Base-by-base conservation (phyloP, 306 rosid species). In the Corylus avellana region DNA sequence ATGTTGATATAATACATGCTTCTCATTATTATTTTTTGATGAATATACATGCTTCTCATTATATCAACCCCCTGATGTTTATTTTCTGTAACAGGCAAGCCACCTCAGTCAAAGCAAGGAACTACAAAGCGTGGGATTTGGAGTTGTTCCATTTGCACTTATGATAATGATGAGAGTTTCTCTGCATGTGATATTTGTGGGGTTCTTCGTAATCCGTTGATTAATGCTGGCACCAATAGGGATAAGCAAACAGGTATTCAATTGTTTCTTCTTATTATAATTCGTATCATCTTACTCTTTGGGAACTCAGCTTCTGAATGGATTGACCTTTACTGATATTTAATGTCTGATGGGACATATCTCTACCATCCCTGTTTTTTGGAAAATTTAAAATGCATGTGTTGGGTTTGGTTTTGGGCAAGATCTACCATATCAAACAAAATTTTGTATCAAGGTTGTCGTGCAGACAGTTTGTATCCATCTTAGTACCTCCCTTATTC, bases 101-200 rank as follows among this genome's bases (percentile, higher is more conserved):
- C 59, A 76, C 80, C 84, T 62, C 89, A 59, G 73, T 66, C 85
- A 75, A 87, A 80, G 80, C 79, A 80, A 80, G 93, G 84, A 84
- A 78, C 87, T 44, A 66, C 37, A 35, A 83, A 2, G 75, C 82
- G 44, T 16, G 86, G 86, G 58, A 42, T 90, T 77, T 95, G 99
- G 99, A 79, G 72, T 73, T 95, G 99, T 84, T 46, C 90, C 75
- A 89, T 93, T 79, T 95, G 99, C 81, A 91, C 97, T 8, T 93
- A 93, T 25, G 98, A 95, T 82, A 95, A 93, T n/a, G 96, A 93
- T 5, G 94, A 91, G 73, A 78, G 85, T 77, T 77, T 91, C 89
- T 77, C 83, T 76, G 86, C 76, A 0, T 95, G 99, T 76, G 97
- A 95, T 86, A 90, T 95, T 74, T 95, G 99, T 37, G 99, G 97